Base-by-base conservation (phyloP, 2,329 filamentous ascomycete genomes). In the Davidsoniella neocaledoniae region DNA sequence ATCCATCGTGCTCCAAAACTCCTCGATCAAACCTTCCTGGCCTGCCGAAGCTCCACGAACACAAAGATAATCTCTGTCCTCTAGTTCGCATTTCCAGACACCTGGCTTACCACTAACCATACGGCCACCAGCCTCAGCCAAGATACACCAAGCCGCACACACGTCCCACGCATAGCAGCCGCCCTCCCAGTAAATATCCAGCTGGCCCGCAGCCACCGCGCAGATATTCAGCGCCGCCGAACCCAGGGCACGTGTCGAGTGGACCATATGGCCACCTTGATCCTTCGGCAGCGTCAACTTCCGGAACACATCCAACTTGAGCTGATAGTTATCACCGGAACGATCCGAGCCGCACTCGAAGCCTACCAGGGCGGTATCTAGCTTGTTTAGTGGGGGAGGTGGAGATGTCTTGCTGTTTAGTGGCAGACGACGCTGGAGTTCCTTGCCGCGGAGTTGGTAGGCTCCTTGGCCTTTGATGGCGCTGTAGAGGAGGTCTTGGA, bases 151-250 rank as follows among this genome's bases (percentile, higher is more conserved):
- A 0, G 79, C 84, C 4, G 85, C 85, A 59, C 81, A 85, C 2
- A 90, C 84, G 61, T 90, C 84, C 84, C 84, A 90, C 1, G 83
- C 82, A 75, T 83, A 90, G 63, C 82, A 86, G 0, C 85, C 84
- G 37, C 81, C 83, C 65, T 90, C 84, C 84, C 84, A 90, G 61
- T 86, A 90, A 19, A 77, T 58, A 61, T 90, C 84, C 23, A 86
- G 57, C 61, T 78, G 72, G 0, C 84, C 84, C 8, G 76, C 74
- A 2, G 84, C 84, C 3, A 86, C 79, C 38, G 71, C 73, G 51
- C 81, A 85, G 16, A 88, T 63, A 62, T 88, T 88, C 57, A 90
- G 66, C 39, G 84, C 84, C 6, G 84, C 84, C 46, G 74, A 79
- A 2, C 84, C 84, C 54, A 86, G 64, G 36, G 71, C 77, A n/a